phyloP scores from a whole-genome alignment of 768 basidiomycete genomes.

The Chalciporus piperatus region DNA sequence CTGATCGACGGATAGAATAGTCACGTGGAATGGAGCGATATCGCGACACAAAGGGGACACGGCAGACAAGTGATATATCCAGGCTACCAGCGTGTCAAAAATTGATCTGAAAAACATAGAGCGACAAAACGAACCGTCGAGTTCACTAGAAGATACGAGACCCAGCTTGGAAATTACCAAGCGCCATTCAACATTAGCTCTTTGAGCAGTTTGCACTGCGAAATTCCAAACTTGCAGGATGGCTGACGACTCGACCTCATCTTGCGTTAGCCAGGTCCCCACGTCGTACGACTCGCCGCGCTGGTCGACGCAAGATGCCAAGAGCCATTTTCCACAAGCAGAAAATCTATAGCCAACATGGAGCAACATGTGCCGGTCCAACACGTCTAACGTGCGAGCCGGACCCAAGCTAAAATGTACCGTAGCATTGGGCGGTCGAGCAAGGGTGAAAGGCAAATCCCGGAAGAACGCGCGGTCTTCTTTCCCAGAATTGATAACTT shows the following conservation, averaged over 20 bases:
- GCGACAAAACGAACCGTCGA: constrained; percentile 54
- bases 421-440: constrained; percentile 39
- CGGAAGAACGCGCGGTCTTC: constrained; percentile 52
- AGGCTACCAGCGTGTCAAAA: constrained; percentile 45
- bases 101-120: background rate
- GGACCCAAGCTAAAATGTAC: constrained; percentile 42
- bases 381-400: constrained; percentile 44
- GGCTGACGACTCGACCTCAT: constrained; percentile 43
- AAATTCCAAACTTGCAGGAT: constrained; percentile 72
- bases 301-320: constrained; percentile 74
- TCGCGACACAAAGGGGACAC: constrained; percentile 37
- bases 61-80: constrained; percentile 53
- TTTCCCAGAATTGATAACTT: constrained; percentile 40
- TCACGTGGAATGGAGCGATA: constrained; percentile 56
- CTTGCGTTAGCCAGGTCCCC: constrained; percentile 63
- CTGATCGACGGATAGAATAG: constrained; percentile 57
- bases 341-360: constrained; percentile 76
- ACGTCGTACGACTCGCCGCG: constrained; percentile 72
- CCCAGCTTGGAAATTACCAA: constrained; percentile 72
- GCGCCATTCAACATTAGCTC: constrained; percentile 77
- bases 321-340: constrained; percentile 69
- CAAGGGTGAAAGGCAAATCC: constrained; percentile 63
- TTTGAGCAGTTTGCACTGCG: constrained; percentile 55
- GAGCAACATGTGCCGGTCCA: constrained; percentile 59
- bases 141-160: constrained; percentile 52